Evolutionary conservation across 495 filamentous ascomycete species (phyloP).

Genomic region (Penicillium malachiteum): DNA sequence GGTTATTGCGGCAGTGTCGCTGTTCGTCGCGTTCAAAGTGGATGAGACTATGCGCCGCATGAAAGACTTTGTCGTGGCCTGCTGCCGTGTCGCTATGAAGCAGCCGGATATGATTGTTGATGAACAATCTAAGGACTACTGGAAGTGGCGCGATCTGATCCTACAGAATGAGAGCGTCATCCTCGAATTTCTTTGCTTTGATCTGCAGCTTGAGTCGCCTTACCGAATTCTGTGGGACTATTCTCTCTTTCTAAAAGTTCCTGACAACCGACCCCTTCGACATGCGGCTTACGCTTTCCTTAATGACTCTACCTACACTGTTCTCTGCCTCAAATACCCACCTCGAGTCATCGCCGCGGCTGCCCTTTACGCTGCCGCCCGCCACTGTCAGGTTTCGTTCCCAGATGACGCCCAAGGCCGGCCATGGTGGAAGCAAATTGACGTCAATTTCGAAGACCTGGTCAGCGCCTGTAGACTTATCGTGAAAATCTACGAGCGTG

Average conservation of each 20-base stretch:
- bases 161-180: conserved; percentile 86
- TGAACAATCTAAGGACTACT: conserved; percentile 94
- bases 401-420: conserved; percentile 69
- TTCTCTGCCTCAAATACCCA: conserved; percentile 77
- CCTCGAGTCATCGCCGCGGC: conserved; percentile 79
- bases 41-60: conserved; percentile 95
- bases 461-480: conserved; percentile 66
- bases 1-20: conserved; percentile 80
- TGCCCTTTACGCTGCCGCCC: conserved; percentile 80
- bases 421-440: conserved; percentile 82
- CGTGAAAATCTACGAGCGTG: conserved; percentile 71
- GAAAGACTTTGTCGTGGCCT: conserved; percentile 86
- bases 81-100: conserved; percentile 93
- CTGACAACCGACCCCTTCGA: conserved; percentile 72
- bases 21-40: conserved; percentile 94
- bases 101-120: conserved; percentile 82
- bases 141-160: conserved; percentile 93
- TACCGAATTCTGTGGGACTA: conserved; percentile 79
- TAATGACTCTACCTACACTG: conserved; percentile 82
- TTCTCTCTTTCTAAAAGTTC: conserved; percentile 63
- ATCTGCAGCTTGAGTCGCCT: conserved; percentile 82
- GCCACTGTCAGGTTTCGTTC: conserved; percentile 65
- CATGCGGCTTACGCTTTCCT: conserved; percentile 89
- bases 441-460: conserved; percentile 61
- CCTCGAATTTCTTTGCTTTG: conserved; percentile 90